Evolutionary conservation across 805 yeast species (phyloP).

Genomic region (Schizosaccharomyces octosporus): DNA sequence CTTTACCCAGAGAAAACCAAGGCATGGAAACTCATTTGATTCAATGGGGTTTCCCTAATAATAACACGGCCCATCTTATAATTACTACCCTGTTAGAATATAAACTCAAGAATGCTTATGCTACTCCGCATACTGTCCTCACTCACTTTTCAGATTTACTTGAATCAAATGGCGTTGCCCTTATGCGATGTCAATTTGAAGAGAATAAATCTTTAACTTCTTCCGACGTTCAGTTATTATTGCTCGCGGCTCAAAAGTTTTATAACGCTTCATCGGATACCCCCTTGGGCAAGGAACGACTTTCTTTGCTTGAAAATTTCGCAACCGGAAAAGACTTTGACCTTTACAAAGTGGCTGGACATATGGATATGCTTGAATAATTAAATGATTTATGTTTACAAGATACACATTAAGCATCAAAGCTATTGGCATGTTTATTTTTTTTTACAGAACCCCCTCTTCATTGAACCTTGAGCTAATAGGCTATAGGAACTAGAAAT

Average conservation of each 20-base stretch:
- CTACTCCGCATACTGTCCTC: constrained; percentile 83
- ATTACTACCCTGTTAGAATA: constrained; percentile 79
- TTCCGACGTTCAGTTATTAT: constrained; percentile 54
- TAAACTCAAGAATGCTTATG: constrained; percentile 71
- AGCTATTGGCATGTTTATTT: no score
- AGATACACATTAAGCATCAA: not conserved
- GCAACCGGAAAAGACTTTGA: constrained; percentile 45
- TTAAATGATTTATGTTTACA: not conserved
- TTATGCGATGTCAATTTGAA: constrained; percentile 75
- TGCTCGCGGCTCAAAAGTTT: constrained; percentile 56
- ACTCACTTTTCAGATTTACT: constrained; percentile 62
- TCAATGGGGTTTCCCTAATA: constrained; percentile 81
- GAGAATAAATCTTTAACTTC: constrained; percentile 38
- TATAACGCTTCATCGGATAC: constrained; percentile 31
- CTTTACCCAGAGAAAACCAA: constrained; percentile 42
- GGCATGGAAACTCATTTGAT: constrained; percentile 60
- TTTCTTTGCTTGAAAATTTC: constrained; percentile 35
- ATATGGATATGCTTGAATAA: constrained; percentile 47
- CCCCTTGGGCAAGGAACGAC: constrained; percentile 19
- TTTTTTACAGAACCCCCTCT: no score
- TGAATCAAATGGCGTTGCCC: constrained; percentile 31
- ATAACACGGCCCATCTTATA: constrained; percentile 64
- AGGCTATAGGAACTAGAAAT: no score
- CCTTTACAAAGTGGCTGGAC: constrained; percentile 40
- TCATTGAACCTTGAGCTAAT: no score